Evolutionary conservation across 2,329 filamentous ascomycete species (phyloP), one percentile per base, ranked within the genome.

Genomic region (Lecanosticta acicola): DNA sequence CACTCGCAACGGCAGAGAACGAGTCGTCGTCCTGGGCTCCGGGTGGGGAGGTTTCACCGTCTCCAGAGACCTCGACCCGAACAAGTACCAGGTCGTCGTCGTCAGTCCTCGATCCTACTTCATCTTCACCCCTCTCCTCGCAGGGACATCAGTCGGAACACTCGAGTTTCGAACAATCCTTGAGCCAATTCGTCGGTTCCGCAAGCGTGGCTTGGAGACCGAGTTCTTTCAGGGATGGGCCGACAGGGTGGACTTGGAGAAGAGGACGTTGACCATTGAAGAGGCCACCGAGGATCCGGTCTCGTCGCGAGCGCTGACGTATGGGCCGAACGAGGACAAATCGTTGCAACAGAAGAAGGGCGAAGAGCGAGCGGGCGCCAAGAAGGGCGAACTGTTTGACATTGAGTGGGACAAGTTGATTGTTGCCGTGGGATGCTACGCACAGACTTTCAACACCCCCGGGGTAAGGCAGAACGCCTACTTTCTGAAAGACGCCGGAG

Each of bases 51-150:
- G 89, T 18, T 95, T 91, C 61, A 84, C 81, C 11, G 73, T 94
- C 32, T 85, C 87, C 4, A 77, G 85, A 17, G 77, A 78, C 4
- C 76, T 95, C 26, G 82, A 87, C 38, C 73, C 81, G 1, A 76
- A 75, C 13, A 84, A 83, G 55, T 87, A 81, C 57, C 80, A 86
- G 55, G 79, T 84, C 8, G 75, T 93, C 13, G 76, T 95, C 57
- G 80, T 95, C 47, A 94, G 87, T 1, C 89, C 89, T 7, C 80
- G 89, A 9, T 89, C 87, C 0, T 93, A 95, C 67, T 94, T 94
- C 59, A 87, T 91, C 62, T 94, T 94, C 66, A 95, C 71, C 0
- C 89, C 88, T 2, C 76, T 95, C 1, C 79, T 96, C 1, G 90
- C 87, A 1, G 87, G 85, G 1, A 87, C 89, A 0, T 81, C 88